Conservation (phyloP, 2,329 filamentous ascomycete species). For the Dendryphion nanum region DNA sequence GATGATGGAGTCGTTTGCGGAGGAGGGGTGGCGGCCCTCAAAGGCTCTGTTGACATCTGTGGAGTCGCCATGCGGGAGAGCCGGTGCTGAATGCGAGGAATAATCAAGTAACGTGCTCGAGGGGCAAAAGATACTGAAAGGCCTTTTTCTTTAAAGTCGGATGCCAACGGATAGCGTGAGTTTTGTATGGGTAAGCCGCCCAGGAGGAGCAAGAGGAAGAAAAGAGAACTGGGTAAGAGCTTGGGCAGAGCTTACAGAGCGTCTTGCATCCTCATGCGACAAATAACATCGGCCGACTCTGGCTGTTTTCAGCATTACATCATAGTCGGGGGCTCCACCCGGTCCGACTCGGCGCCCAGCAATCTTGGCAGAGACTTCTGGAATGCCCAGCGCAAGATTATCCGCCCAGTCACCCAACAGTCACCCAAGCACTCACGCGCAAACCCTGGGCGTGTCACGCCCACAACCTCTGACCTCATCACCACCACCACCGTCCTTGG, state of each 20-base stretch:
- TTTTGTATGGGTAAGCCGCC: constrained; percentile 11
- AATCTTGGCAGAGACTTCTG: too few species aligned
- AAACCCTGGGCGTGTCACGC: too few species aligned
- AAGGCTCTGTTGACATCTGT: constrained; percentile 30
- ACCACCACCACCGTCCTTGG: neutral
- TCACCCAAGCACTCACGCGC: too few species aligned
- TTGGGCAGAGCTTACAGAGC: too few species aligned
- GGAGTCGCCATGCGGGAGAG: constrained; percentile 20
- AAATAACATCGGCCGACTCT: constrained; percentile 3
- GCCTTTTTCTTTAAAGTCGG: constrained; percentile 25
- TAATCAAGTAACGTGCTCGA: constrained; percentile 1
- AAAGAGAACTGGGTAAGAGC: constrained; percentile 1
- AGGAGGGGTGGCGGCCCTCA: constrained; percentile 19
- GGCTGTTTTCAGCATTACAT: constrained; percentile 10
- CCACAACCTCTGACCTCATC: neutral
- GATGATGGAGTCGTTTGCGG: neutral
- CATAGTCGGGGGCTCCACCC: constrained; percentile 4
- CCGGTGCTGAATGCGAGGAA: constrained; percentile 5
- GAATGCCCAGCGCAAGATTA: neutral
- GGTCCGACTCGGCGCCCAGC: too few species aligned
- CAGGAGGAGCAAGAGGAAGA: constrained; percentile 2
- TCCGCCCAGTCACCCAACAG: neutral
- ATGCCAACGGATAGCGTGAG: constrained; percentile 20
- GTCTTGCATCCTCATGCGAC: constrained; percentile 7
- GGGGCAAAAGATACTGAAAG: too few species aligned